Evolutionary conservation across 345 rosid species (phyloP), one percentile per base, ranked within the genome.

Genomic region (Eucalyptus paniculata): DNA sequence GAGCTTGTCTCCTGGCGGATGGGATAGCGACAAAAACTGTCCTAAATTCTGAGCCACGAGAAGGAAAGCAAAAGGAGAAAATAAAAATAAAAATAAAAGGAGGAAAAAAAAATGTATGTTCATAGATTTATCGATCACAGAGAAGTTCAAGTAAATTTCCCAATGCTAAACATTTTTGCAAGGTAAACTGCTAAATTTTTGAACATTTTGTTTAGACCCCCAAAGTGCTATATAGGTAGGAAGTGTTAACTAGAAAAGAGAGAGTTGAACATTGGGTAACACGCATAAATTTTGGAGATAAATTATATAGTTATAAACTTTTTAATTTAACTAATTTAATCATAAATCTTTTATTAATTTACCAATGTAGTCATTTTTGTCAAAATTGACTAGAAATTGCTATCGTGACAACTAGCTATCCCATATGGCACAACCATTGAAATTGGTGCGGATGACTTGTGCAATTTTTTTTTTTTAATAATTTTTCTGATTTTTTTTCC

Each of bases 351-450:
- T 69, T 9, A 1, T 32, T 32, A 2, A 69, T 69, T 69, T 69
- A 69, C 2, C 1, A 32, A 69, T 16, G 0, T 32, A 32, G 0
- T 32, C 24, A 4, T 67, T 32, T 4, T 1, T 2, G 1, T 67
- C 24, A 32, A 69, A 69, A 69, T 69, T 69, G 42, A 0, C 7
- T 3, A 32, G 12, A 69, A 69, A 34, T 69, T 2, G 2, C 12
- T 17, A 3, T 17, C 1, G 13, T 69, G 4, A 0, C 12, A 3
- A 3, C 10, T 0, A 2, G 0, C 1, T 32, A 32, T 67, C 5
- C 1, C 0, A 8, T 3, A 1, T 32, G 77, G 2, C 40, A 67
- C 6, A 0, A 16, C 23, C 3, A 0, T 7, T 4, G 12, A 16
- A 17, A 3, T 7, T 34, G 2, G 2, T 0, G 1, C 0, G 2